Conservation (phyloP, 495 filamentous ascomycete genomes). For the Rusavskia elegans region DNA sequence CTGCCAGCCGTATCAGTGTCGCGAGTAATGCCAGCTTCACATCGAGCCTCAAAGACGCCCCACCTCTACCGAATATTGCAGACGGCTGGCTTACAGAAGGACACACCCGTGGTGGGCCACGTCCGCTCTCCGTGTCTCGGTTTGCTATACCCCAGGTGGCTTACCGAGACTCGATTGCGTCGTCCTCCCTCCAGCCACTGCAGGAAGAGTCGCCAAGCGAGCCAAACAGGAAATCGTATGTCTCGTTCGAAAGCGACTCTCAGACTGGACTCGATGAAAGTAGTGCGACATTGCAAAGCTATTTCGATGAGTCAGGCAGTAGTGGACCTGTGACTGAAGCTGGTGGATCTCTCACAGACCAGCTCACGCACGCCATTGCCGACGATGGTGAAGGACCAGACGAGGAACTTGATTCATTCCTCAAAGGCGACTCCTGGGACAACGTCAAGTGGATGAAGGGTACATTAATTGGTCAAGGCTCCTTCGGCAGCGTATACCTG, state of each 20-base stretch:
- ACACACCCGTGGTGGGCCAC: slow-evolving; percentile 25
- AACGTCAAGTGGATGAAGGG: slow-evolving; percentile 99
- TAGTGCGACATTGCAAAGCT: slow-evolving; percentile 53
- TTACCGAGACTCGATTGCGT: slow-evolving; percentile 76
- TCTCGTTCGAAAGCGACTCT: slow-evolving; percentile 80
- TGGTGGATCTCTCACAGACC: slow-evolving; percentile 52
- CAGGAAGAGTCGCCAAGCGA: slow-evolving; percentile 87
- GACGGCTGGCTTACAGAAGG: slow-evolving; percentile 67
- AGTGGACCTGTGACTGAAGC: slow-evolving; percentile 46
- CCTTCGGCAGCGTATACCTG: slow-evolving; percentile 91
- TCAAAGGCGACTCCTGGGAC: slow-evolving; percentile 85
- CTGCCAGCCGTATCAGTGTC: slow-evolving; percentile 80
- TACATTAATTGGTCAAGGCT: slow-evolving; percentile 88
- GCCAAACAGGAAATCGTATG: slow-evolving; percentile 86
- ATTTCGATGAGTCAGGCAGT: slow-evolving; percentile 69
- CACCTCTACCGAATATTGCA: slow-evolving; percentile 91
- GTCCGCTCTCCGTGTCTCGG: slow-evolving; percentile 47
- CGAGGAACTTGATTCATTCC: slow-evolving; percentile 61
- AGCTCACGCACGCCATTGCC: slow-evolving; percentile 40
- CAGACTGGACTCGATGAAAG: slow-evolving; percentile 52
- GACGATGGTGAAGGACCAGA: slow-evolving; percentile 81
- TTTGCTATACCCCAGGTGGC: slow-evolving; percentile 40
- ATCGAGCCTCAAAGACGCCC: slow-evolving; percentile 73
- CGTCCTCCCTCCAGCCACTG: slow-evolving; percentile 70
- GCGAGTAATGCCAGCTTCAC: slow-evolving; percentile 88